Evolutionary conservation across 768 basidiomycete genomes (phyloP), one percentile per base, ranked within the genome.

Genomic region (Kwoniella pini): DNA sequence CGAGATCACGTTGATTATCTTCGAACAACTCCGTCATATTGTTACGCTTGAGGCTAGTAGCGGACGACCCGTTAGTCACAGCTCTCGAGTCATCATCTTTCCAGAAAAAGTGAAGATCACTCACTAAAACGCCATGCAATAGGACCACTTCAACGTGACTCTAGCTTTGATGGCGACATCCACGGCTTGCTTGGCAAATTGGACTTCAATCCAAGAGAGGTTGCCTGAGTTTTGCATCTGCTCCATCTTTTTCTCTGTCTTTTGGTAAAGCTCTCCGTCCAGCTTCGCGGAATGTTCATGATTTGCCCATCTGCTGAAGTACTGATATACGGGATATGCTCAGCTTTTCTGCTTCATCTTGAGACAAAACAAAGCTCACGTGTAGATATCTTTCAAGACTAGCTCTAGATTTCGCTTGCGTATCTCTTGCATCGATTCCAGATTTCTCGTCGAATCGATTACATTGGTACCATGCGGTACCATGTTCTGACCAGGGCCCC

Each of bases 191-290:
- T 92, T 93, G 84, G 96, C 94, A 80, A 99, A 99, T 80, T 98
- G 95, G 28, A 87, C 93, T 80, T 99, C 94, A 68, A 99, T 99
- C 96, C 96, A 99, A 1, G 92, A 93, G 38, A 99, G 80, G 56
- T 86, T 84, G 1, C 91, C 92, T 11, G 87, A 88, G 64, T 92
- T 84, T 81, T 98, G 96, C 88, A 98, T 95, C 80, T 96, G 92
- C 79, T 97, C 93, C 96, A 99, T 99, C 86, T 97, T 97, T 85
- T 95, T 93, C 84, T 99, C 94, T 12, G 95, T 97, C 82, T 93
- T 93, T 57, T 84, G 84, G 78, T 94, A 95, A 40, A 98, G 82
- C 65, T 97, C 92, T 15, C 90, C 78, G 17, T 95, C 93, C 51
- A 99, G 87, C 80, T 93, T 94, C 51, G 94, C 92, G n/a, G 94